phyloP scores from a whole-genome alignment of 768 basidiomycete species.

The Kockovaella imperatae region DNA sequence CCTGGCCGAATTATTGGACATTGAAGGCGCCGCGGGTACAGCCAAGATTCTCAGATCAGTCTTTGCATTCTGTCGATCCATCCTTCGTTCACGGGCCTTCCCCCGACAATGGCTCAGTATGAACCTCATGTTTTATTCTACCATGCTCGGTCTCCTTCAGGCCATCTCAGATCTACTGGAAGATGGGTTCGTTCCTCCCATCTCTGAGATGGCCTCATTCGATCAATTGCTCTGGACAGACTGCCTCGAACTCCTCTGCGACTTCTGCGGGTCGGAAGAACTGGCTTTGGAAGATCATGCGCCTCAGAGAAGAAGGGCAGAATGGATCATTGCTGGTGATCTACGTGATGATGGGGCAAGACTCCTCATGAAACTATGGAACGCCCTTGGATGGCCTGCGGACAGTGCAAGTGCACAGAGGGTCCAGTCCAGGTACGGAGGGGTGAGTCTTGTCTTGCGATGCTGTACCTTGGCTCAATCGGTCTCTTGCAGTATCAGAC shows the following conservation, averaged over 20 bases:
- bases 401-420: slow-evolving; percentile 20
- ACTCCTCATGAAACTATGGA: slow-evolving; percentile 73
- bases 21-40: slow-evolving; percentile 79
- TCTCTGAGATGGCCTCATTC: slow-evolving; percentile 59
- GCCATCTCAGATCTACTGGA: slow-evolving; percentile 69
- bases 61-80: slow-evolving; percentile 71
- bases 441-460: slow-evolving; percentile 50
- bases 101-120: slow-evolving; percentile 86
- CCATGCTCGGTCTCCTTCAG: slow-evolving; percentile 80
- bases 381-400: slow-evolving; percentile 66
- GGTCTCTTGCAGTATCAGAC: slow-evolving; percentile 56
- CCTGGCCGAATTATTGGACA: slow-evolving; percentile 70
- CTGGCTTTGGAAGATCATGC: slow-evolving; percentile 90
- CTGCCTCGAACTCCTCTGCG: slow-evolving; percentile 71
- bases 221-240: slow-evolving; percentile 72
- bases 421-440: slow-evolving; percentile 49
- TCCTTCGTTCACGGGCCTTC: slow-evolving; percentile 79
- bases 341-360: slow-evolving; percentile 83
- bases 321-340: slow-evolving; percentile 94
- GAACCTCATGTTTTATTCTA: slow-evolving; percentile 77
- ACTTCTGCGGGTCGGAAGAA: slow-evolving; percentile 78
- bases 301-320: slow-evolving; percentile 91
- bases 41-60: slow-evolving; percentile 62
- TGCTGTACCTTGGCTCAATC: slow-evolving; percentile 1
- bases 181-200: slow-evolving; percentile 64